Conservation (phyloP, 139 green algal genomes). For the Mesotaenium endlicherianum region DNA sequence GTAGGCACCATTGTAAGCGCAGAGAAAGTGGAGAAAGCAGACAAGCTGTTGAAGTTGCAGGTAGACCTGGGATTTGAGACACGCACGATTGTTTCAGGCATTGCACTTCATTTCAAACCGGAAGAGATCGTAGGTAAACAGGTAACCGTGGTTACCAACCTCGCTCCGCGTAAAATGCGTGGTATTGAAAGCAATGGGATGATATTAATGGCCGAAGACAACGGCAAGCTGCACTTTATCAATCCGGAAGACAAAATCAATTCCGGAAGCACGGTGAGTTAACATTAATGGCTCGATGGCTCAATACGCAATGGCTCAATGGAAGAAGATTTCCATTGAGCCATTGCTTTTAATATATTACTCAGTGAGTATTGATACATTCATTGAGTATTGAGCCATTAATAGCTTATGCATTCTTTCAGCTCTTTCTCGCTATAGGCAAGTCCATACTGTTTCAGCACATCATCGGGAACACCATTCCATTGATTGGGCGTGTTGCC, state of each 20-base stretch:
- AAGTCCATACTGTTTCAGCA: no score
- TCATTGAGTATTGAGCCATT: no score
- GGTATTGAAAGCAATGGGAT: not conserved
- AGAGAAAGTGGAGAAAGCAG: not conserved
- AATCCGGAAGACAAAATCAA: not conserved
- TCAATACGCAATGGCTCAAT: no score
- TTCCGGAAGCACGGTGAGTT: not conserved
- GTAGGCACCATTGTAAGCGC: not conserved
- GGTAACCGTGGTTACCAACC: not conserved
- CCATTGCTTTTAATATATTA: no score
- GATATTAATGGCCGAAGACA: not conserved
- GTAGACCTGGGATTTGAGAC: not conserved
- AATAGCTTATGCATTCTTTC: no score
- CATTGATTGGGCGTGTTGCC: no score
- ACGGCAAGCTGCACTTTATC: not conserved
- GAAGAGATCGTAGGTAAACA: not conserved
- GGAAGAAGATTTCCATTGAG: no score
- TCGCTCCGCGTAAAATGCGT: not conserved
- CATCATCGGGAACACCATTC: no score
- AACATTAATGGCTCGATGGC: no score
- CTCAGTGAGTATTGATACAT: no score
- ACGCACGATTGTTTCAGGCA: not conserved
- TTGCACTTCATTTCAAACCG: not conserved
- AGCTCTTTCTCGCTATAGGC: no score
- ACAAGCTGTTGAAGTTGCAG: not conserved